Conservation (phyloP, 1,284 basidiomycete species). For the Trichosporon asahii region DNA sequence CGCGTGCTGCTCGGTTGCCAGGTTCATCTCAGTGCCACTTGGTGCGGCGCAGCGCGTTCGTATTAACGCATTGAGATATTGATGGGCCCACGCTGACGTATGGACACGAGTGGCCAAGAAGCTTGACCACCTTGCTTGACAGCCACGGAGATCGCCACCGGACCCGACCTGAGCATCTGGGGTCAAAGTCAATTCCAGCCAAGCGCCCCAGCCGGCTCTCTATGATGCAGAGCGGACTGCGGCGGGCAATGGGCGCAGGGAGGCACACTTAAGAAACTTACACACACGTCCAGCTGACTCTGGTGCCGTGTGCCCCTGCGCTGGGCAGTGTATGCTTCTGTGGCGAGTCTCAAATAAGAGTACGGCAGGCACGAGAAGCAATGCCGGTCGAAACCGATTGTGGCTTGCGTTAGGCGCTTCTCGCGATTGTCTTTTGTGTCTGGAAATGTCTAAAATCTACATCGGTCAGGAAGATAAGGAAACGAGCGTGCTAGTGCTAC, state of each 20-base stretch:
- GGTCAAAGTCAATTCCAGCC: background rate
- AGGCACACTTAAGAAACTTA: background rate
- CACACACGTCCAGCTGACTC: background rate
- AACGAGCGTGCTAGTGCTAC: background rate
- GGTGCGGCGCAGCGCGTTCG: too few species aligned
- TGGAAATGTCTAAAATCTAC: background rate
- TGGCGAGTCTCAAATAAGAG: background rate
- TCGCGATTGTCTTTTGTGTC: background rate
- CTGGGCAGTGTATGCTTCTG: background rate
- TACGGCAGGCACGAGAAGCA: background rate
- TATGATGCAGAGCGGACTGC: too few species aligned
- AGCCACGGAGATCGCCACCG: background rate
- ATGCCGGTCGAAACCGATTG: too few species aligned
- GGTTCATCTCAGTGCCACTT: background rate
- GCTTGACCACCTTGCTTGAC: too few species aligned
- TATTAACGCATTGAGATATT: too few species aligned
- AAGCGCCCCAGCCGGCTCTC: background rate
- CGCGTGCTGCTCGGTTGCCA: background rate
- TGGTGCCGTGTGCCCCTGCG: background rate
- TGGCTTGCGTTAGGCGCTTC: background rate
- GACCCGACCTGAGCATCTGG: background rate
- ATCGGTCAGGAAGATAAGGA: background rate
- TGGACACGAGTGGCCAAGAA: background rate
- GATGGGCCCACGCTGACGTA: slow-evolving; percentile 2
- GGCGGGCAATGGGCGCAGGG: background rate